Conservation (phyloP, 768 basidiomycete species). For the Pleurotus djamor region DNA sequence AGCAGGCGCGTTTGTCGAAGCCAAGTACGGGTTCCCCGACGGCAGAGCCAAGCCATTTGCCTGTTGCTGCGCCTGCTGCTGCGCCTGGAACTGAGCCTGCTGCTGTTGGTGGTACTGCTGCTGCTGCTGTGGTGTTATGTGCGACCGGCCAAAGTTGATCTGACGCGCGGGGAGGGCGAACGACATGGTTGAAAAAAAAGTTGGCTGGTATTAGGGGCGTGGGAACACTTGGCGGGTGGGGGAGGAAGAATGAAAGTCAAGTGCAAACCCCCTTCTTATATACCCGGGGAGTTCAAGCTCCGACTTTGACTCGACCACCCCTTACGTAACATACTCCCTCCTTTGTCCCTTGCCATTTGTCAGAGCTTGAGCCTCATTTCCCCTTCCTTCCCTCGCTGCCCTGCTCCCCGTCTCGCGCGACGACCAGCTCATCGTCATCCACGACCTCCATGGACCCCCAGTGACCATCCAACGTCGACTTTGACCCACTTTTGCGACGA, state of each 20-base stretch:
- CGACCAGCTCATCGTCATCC: background rate
- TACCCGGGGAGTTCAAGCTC: constrained; percentile 44
- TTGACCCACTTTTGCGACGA: background rate
- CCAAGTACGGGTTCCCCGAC: constrained; percentile 47
- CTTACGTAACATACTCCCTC: constrained; percentile 41
- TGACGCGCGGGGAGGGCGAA: constrained; percentile 78
- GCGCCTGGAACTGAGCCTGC: constrained; percentile 32
- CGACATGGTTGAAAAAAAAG: constrained; percentile 37
- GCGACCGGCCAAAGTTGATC: constrained; percentile 70
- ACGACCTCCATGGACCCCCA: background rate
- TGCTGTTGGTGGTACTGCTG: constrained; percentile 42
- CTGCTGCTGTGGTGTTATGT: constrained; percentile 37
- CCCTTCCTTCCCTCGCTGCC: background rate
- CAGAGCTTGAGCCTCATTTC: background rate
- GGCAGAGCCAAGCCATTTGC: constrained; percentile 57
- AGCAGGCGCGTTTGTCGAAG: constrained; percentile 38
- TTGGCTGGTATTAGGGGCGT: constrained; percentile 27
- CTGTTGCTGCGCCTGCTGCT: constrained; percentile 34
- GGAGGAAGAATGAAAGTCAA: constrained; percentile 27
- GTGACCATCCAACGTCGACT: background rate
- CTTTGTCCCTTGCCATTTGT: constrained; percentile 27
- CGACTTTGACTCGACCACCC: constrained; percentile 33
- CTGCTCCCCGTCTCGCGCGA: background rate
- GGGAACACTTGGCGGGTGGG: constrained; percentile 35
- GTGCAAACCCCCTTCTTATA: constrained; percentile 36